These are phyloP conservation scores for Globisporangium spiculum DNA, from an alignment of 352 stramenopile genomes.

Conservation along the genomic window DNA sequence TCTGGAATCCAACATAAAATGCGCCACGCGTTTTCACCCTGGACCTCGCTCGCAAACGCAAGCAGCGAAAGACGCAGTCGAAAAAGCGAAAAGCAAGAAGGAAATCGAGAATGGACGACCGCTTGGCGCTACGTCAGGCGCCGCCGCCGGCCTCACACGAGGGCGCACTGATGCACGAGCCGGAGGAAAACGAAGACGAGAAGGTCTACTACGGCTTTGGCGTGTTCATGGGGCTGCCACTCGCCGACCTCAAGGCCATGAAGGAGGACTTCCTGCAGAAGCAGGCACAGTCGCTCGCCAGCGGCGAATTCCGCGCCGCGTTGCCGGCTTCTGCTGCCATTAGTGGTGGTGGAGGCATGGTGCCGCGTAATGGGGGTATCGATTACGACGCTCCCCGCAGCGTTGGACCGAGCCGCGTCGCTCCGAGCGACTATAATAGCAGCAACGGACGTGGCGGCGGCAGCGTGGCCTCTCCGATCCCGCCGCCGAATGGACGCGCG, in stretches of 20 bases:
- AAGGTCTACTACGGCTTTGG: constrained; percentile 89
- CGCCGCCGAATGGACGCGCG: constrained; percentile 12
- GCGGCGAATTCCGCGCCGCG: constrained; percentile 19
- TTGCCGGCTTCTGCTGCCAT: constrained; percentile 6
- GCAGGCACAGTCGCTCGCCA: constrained; percentile 32
- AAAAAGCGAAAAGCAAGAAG: background rate
- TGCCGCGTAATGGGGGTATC: background rate
- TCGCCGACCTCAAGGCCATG: constrained; percentile 83
- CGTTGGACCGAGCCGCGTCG: background rate
- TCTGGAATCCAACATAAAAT: too few species aligned
- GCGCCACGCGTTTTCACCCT: background rate
- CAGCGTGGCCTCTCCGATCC: background rate
- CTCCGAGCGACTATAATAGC: background rate
- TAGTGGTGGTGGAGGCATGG: background rate
- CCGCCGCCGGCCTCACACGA: background rate
- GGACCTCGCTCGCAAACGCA: background rate
- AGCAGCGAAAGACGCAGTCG: background rate
- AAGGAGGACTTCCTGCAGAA: constrained; percentile 76
- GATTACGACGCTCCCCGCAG: background rate
- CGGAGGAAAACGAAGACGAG: constrained; percentile 67
- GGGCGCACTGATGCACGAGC: constrained; percentile 22
- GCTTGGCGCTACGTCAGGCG: constrained; percentile 15
- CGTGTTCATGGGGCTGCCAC: constrained; percentile 84
- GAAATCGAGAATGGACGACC: constrained; percentile 20
- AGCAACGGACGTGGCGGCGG: constrained; percentile 7